phyloP scores from a whole-genome alignment of 495 filamentous ascomycete genomes.

The Podospora pseudocomata region DNA sequence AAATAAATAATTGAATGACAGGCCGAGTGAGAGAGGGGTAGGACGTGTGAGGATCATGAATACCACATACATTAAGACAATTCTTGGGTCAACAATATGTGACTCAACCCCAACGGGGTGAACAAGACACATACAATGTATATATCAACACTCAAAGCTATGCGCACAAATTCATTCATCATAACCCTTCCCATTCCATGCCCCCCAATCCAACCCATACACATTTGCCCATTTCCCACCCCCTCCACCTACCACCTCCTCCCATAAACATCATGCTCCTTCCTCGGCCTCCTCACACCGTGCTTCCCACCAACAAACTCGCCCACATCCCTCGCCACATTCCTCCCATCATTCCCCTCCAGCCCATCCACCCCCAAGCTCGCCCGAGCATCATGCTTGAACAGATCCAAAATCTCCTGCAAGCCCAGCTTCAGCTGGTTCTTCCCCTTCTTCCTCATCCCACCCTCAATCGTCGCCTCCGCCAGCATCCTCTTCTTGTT shows the following conservation, averaged over 20 bases:
- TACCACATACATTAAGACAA: too few relatives aligned
- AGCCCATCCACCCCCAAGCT: conserved; percentile 5
- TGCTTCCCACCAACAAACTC: conserved; percentile 3
- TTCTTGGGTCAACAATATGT: too few relatives aligned
- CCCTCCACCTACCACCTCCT: conserved; percentile 34
- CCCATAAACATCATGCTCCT: conserved; percentile 37
- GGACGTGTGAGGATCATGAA: too few relatives aligned
- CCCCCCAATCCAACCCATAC: neutral
- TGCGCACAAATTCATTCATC: neutral
- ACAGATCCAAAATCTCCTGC: conserved; percentile 89
- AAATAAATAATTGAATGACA: too few relatives aligned
- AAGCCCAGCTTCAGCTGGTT: conserved; percentile 77
- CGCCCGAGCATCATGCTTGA: conserved; percentile 63
- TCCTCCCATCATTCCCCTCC: neutral
- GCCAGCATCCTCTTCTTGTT: conserved; percentile 88
- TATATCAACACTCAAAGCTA: too few relatives aligned
- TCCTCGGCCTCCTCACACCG: neutral
- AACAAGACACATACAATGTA: too few relatives aligned
- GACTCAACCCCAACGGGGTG: too few relatives aligned
- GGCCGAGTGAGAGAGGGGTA: too few relatives aligned
- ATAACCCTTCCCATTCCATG: neutral
- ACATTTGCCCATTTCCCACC: neutral
- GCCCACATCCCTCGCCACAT: conserved; percentile 20
- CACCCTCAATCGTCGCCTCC: conserved; percentile 47
- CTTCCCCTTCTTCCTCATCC: conserved; percentile 47